Percentiles rank a stretch among this genome's conserved stretches.
Conservation (phyloP, 31 red algal genomes). For the Odonthalia washingtoniensis region DNA sequence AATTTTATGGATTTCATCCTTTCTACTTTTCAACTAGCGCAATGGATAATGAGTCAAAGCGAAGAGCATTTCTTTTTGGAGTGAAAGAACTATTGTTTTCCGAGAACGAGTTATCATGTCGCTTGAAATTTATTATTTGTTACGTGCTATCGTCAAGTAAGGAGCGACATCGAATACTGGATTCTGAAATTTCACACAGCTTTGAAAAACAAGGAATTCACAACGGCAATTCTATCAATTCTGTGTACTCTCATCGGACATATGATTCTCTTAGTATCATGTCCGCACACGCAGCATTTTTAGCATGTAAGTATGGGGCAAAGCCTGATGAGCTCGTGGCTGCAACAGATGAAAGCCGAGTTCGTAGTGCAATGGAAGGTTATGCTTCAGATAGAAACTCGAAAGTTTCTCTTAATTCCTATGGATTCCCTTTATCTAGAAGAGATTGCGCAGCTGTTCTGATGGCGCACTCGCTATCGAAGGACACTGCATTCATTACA, state of each 20-base stretch:
- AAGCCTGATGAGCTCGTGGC: slow-evolving; percentile 70
- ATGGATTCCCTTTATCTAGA: slow-evolving; percentile 66
- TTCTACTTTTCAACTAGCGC: slow-evolving; percentile 75
- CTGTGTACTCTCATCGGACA: slow-evolving; percentile 59
- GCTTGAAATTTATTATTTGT: slow-evolving; percentile 82
- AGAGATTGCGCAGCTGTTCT: slow-evolving; percentile 71
- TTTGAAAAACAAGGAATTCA: slow-evolving; percentile 72
- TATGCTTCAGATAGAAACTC: slow-evolving; percentile 32
- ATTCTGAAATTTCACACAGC: slow-evolving; percentile 59
- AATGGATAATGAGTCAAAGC: slow-evolving; percentile 52
- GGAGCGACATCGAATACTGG: slow-evolving; percentile 53
- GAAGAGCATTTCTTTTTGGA: slow-evolving; percentile 72
- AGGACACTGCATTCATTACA: slow-evolving; percentile 44
- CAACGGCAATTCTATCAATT: slow-evolving; percentile 63
- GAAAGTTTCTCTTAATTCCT: slow-evolving; percentile 36
- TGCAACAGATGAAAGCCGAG: slow-evolving; percentile 66
- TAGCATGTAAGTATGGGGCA: slow-evolving; percentile 76
- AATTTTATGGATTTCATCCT: slow-evolving; percentile 64
- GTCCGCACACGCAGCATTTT: slow-evolving; percentile 74
- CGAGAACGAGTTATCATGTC: slow-evolving; percentile 55
- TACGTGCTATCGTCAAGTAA: slow-evolving; percentile 69
- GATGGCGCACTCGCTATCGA: slow-evolving; percentile 62
- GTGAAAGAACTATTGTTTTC: slow-evolving; percentile 69
- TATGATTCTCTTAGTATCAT: slow-evolving; percentile 77
- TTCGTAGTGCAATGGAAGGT: slow-evolving; percentile 71